phyloP scores from a whole-genome alignment of 2,329 filamentous ascomycete species.

The Scedosporium aurantiacum region DNA sequence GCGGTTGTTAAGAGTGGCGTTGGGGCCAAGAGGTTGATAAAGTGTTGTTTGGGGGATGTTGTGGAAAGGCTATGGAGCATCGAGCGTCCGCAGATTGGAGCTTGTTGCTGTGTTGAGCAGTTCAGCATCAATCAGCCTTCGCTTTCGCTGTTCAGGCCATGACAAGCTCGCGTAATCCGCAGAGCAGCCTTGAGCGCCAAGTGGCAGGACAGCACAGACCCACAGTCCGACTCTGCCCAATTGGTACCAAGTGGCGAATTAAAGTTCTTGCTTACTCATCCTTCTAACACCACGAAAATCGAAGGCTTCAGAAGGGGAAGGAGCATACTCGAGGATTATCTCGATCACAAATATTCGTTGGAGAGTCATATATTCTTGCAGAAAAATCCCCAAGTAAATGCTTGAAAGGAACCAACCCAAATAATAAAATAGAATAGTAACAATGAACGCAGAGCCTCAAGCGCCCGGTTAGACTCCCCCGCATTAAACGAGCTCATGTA shows the following conservation, averaged over 20 bases:
- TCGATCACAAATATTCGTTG: too few species aligned
- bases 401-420: too few species aligned
- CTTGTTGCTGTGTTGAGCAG: background rate
- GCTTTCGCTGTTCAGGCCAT: background rate
- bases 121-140: constrained; percentile 1
- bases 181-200: background rate
- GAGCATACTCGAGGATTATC: too few species aligned
- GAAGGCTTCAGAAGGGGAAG: too few species aligned
- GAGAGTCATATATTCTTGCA: too few species aligned
- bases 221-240: background rate
- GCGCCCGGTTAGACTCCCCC: too few species aligned
- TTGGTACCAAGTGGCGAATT: background rate
- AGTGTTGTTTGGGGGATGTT: background rate
- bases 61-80: background rate
- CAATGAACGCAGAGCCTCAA: too few species aligned
- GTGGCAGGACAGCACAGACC: background rate
- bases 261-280: background rate
- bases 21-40: background rate
- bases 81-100: background rate
- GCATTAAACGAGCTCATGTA: too few species aligned
- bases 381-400: too few species aligned
- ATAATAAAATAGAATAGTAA: too few species aligned
- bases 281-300: too few species aligned
- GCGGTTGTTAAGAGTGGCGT: background rate
- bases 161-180: constrained; percentile 3